Conservation (phyloP, 441 rosid genomes). For the Adansonia grandidieri region DNA sequence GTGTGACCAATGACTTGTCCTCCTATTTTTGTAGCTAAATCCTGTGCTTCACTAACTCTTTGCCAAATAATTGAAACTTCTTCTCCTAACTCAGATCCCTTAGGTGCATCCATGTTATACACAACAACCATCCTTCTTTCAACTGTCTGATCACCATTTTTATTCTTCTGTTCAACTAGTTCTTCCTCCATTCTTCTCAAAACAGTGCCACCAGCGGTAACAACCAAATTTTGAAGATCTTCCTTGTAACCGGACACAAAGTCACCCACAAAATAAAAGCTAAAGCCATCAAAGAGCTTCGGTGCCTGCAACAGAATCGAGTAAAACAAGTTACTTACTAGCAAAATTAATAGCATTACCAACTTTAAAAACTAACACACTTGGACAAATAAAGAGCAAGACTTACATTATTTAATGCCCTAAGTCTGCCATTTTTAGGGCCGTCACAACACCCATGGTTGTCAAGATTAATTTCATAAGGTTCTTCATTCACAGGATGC, state of each 20-base stretch:
- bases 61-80: conserved; percentile 71
- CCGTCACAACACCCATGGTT: conserved; percentile 68
- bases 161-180: conserved; percentile 30
- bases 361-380: not conserved
- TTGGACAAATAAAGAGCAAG: not conserved
- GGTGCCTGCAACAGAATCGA: conserved; percentile 50
- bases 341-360: not conserved
- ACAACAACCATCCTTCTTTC: conserved; percentile 48
- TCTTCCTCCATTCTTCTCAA: conserved; percentile 46
- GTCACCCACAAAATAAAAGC: conserved; percentile 67
- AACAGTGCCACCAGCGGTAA: conserved; percentile 65
- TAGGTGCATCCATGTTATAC: conserved; percentile 45
- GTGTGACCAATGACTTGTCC: conserved; percentile 62
- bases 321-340: not conserved
- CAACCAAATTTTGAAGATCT: conserved; percentile 68
- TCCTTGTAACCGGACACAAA: conserved; percentile 60
- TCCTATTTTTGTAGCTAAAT: conserved; percentile 51
- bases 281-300: conserved; percentile 69
- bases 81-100: conserved; percentile 64
- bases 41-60: conserved; percentile 69
- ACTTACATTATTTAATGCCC: conserved; percentile 57
- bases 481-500: conserved; percentile 59
- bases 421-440: conserved; percentile 72
- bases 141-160: conserved; percentile 25
- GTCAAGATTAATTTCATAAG: conserved; percentile 70